phyloP scores from a whole-genome alignment of 805 yeast species.

The Ogataea nitratoaversa region DNA sequence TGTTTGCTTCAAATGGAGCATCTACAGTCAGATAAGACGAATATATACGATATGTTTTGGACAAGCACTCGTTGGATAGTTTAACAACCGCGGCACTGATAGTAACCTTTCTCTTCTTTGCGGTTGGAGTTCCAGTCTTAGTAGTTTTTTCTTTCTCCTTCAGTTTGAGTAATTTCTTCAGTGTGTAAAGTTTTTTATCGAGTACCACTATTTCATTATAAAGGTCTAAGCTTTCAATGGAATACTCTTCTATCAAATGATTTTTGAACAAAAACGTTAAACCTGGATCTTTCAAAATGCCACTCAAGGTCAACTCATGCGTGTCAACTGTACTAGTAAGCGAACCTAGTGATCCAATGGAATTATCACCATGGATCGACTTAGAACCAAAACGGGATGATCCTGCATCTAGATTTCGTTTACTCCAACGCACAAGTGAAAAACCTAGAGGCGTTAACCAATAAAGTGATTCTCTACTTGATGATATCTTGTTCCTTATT shows the following conservation, averaged over 20 bases:
- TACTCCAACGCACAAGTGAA: slow-evolving; percentile 22
- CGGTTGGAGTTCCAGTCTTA: slow-evolving; percentile 10
- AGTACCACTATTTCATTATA: slow-evolving; percentile 56
- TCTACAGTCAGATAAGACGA: slow-evolving; percentile 61
- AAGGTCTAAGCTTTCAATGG: slow-evolving; percentile 75
- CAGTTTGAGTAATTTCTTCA: slow-evolving; percentile 38
- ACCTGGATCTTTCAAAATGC: slow-evolving; percentile 70
- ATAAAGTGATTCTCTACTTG: slow-evolving; percentile 21
- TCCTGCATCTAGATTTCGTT: neutral
- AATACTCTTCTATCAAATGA: slow-evolving; percentile 60
- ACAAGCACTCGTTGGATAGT: slow-evolving; percentile 51
- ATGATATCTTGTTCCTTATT: slow-evolving; percentile 4
- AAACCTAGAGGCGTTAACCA: slow-evolving; percentile 19
- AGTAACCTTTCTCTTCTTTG: slow-evolving; percentile 26
- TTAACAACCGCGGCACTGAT: slow-evolving; percentile 36
- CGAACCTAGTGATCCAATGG: too few relatives aligned
- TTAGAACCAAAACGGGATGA: neutral
- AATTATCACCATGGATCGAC: too few relatives aligned
- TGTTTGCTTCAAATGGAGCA: slow-evolving; percentile 67
- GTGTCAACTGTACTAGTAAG: too few relatives aligned
- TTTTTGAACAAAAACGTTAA: slow-evolving; percentile 59
- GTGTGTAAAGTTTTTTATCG: slow-evolving; percentile 39
- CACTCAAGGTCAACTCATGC: slow-evolving; percentile 26
- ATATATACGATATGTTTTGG: slow-evolving; percentile 60
- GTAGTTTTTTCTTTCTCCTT: slow-evolving; percentile 22